phyloP scores from a whole-genome alignment of 2,329 filamentous ascomycete species.

The Cadophora sp. region DNA sequence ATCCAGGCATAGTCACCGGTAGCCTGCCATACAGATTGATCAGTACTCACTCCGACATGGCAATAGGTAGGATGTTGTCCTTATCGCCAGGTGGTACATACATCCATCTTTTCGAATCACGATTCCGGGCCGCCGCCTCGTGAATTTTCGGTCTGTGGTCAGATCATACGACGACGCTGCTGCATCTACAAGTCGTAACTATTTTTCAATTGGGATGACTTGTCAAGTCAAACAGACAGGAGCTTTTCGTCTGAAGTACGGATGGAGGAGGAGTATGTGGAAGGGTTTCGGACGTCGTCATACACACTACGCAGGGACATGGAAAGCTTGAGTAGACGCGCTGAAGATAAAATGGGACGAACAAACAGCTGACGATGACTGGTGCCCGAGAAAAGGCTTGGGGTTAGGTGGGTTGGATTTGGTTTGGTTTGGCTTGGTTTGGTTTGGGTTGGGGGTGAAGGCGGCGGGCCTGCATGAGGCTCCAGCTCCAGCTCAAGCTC shows the following conservation, averaged over 20 bases:
- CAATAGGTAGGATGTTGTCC: not conserved
- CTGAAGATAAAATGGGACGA: constrained; percentile 2
- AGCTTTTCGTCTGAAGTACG: not conserved
- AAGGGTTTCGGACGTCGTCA: constrained; percentile 2
- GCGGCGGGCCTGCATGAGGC: constrained; percentile 1
- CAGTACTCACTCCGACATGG: not conserved
- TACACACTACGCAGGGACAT: constrained; percentile 5
- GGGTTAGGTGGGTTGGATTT: too few relatives aligned
- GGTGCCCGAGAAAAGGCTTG: not conserved
- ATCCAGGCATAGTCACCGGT: constrained; percentile 64
- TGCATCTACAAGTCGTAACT: not conserved
- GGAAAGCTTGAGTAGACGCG: constrained; percentile 12
- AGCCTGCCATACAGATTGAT: not conserved
- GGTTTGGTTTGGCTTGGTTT: too few relatives aligned
- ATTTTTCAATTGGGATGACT: not conserved
- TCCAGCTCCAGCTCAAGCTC: not conserved
- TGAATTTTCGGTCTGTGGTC: constrained; percentile 7
- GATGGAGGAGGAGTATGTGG: not conserved
- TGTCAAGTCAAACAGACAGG: not conserved
- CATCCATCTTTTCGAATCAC: constrained; percentile 7
- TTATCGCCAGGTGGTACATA: constrained; percentile 17
- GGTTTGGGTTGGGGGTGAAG: too few relatives aligned
- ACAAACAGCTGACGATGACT: not conserved
- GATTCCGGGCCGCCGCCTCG: constrained; percentile 13
- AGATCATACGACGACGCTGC: constrained; percentile 1